Base-by-base conservation (phyloP, 257 asterid species). In the Penstemon eatonii region DNA sequence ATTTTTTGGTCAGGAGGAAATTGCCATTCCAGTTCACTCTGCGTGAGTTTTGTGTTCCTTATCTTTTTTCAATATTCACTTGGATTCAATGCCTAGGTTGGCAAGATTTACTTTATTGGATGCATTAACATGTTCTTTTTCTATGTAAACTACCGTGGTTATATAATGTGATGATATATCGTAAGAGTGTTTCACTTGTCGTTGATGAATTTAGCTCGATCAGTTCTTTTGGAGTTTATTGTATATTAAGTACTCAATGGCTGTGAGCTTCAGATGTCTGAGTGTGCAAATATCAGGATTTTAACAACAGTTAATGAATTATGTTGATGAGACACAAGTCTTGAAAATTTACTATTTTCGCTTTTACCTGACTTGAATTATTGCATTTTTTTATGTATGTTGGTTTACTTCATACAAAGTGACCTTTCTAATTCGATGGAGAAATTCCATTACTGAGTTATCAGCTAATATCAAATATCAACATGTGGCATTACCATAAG, bases 1-100 rank as follows among this genome's bases (percentile, higher is more conserved):
- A 64, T 94, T 94, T 81, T 94, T 94, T 56, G 97, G 99, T 62
- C 97, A 94, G 79, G 97, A 94, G 77, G 97, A 91, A 82, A 91
- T 94, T 7, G 97, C 99, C 56, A 94, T 94, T 75, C 99, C 97
- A 33, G 99, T 94, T 46, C 99, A 94, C 64, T 85, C 97, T 37
- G 69, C 87, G 99, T 93, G 71, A 51, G 96, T 79, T 59, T 65
- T 54, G 4, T 33, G 19, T 60, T 66, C 33, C 11, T 58, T 58
- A 58, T 12, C 13, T 12, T 58, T 58, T 58, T 19, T 36, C 46
- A 8, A 19, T 37, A 39, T 5, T 6, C 42, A 56, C 67, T 67
- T 40, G 55, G 45, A 58, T 60, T 56, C 36, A 39, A 52, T 56
- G 36, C 60, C 64, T 8, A 56, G 41, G 55, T 11, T 68, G 64